Base-by-base conservation (phyloP, 225 moss, liverwort and hornwort species). In the Rhytidiadelphus loreus region DNA sequence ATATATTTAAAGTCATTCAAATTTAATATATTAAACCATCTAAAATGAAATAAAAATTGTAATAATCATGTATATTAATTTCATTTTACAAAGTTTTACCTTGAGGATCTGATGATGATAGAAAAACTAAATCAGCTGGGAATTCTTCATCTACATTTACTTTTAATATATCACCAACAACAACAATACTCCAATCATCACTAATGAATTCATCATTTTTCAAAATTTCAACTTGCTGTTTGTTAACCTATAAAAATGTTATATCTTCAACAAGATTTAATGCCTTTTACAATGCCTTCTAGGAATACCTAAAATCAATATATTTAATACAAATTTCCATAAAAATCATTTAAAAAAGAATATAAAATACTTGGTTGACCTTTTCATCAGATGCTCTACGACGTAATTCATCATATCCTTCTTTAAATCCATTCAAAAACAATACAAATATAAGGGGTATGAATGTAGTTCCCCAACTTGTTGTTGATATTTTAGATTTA, bases 101-200 rank as follows among this genome's bases (percentile, higher is more conserved):
- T 91, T 99, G 96, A 50, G 87, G 87, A 44, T 99, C 97, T 12
- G 98, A 94, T 25, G 97, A 99, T 2, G 95, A 97, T 86, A 97
- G 62, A 29, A 99, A 99, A 52, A 99, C 95, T 16, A 99, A 88
- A 71, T 99, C 98, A 52, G 98, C 94, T 39, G 97, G 98, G 86
- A 99, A 99, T 73, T 96, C 95, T 91, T 96, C 92, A 73, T 95
- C 89, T 19, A 85, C 88, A 13, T 96, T 95, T 28, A 99, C 90
- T 77, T 97, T 96, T 25, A 99, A 84, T 71, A 99, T 88, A 62
- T 99, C 98, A 32, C 98, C 98, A 80, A 99, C 97, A 50, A 96
- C 66, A 55, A 99, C 88, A 13, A 92, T 94, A 76, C 94, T 96
- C 97, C 97, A 99, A 57, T 89, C 65, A 69, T 92, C 89, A n/a